A percentile compares a stretch with the other conserved stretches of the same genome.
Evolutionary conservation across 768 basidiomycete species (phyloP).

Genomic region (Daedaleopsis sinensis): DNA sequence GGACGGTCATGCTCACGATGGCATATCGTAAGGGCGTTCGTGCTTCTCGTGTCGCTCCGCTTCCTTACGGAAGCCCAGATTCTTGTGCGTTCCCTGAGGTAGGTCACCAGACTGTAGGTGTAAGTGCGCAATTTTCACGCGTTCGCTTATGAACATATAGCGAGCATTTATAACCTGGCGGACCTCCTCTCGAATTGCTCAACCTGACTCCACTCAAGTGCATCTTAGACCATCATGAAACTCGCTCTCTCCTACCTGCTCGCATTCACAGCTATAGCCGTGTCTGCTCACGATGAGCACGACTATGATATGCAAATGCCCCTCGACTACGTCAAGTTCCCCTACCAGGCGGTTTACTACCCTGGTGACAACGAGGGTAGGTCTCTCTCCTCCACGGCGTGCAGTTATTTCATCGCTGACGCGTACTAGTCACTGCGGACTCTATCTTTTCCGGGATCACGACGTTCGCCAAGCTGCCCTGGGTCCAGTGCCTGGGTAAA

Average conservation of each 20-base stretch:
- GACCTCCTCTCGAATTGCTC: neutral
- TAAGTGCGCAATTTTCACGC: neutral
- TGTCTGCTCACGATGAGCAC: constrained; percentile 38
- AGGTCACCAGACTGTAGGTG: neutral
- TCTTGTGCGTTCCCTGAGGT: neutral
- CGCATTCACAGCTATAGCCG: constrained; percentile 30
- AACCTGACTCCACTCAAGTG: neutral
- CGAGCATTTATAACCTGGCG: neutral
- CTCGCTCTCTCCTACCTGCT: constrained; percentile 21
- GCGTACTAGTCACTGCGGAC: constrained; percentile 64
- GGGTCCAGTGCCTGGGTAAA: constrained; percentile 74
- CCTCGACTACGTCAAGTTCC: constrained; percentile 67
- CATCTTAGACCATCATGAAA: constrained; percentile 20
- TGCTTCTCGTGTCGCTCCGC: neutral
- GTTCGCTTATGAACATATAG: neutral
- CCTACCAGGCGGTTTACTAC: constrained; percentile 57
- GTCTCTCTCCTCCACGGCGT: neutral
- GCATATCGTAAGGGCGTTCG: neutral
- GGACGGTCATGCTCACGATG: neutral
- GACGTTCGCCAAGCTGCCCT: constrained; percentile 88
- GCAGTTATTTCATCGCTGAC: neutral
- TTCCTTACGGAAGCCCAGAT: neutral
- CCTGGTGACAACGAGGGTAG: constrained; percentile 62
- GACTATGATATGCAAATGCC: constrained; percentile 60
- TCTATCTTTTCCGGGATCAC: constrained; percentile 82